A percentile compares a stretch with the other conserved stretches of the same genome.
Evolutionary conservation across 2,329 filamentous ascomycete genomes (phyloP).

Genomic region (Helotiales sp.): DNA sequence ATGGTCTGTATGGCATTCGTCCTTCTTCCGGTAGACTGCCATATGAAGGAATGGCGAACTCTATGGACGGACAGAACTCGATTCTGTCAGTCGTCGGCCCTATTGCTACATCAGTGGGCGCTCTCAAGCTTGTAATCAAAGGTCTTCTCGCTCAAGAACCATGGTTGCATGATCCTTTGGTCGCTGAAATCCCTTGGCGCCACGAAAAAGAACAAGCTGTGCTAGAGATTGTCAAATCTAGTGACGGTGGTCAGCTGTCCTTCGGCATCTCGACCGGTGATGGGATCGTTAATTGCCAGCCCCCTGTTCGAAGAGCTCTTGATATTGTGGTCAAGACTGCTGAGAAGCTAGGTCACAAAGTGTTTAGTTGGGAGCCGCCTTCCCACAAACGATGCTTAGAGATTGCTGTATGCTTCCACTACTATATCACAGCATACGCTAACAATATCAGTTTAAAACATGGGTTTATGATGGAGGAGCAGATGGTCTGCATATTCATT

Average conservation of each 20-base stretch:
- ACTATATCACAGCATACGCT: slow-evolving; percentile 21
- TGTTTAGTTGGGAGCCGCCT: slow-evolving; percentile 60
- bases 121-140: slow-evolving; percentile 55
- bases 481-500: slow-evolving; percentile 36
- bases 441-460: slow-evolving; percentile 27
- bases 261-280: slow-evolving; percentile 57
- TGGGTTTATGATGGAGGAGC: slow-evolving; percentile 51
- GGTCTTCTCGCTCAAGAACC: slow-evolving; percentile 57
- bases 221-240: slow-evolving; percentile 40
- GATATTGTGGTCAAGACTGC: slow-evolving; percentile 49
- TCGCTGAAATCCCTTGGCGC: slow-evolving; percentile 66
- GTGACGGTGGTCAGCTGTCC: slow-evolving; percentile 41
- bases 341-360: slow-evolving; percentile 53
- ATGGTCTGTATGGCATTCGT: slow-evolving; percentile 40
- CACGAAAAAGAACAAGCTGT: slow-evolving; percentile 40
- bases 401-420: slow-evolving; percentile 40
- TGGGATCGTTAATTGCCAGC: slow-evolving; percentile 50
- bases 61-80: slow-evolving; percentile 59
- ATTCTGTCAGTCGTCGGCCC: slow-evolving; percentile 65
- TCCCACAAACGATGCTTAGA: slow-evolving; percentile 42
- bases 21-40: slow-evolving; percentile 40
- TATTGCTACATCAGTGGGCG: slow-evolving; percentile 54
- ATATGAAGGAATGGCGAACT: slow-evolving; percentile 60
- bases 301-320: slow-evolving; percentile 57
- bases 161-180: slow-evolving; percentile 66